Percentiles rank a stretch among this genome's conserved stretches.
Conservation (phyloP, 345 rosid species). For the Eutrema heterophyllum region DNA sequence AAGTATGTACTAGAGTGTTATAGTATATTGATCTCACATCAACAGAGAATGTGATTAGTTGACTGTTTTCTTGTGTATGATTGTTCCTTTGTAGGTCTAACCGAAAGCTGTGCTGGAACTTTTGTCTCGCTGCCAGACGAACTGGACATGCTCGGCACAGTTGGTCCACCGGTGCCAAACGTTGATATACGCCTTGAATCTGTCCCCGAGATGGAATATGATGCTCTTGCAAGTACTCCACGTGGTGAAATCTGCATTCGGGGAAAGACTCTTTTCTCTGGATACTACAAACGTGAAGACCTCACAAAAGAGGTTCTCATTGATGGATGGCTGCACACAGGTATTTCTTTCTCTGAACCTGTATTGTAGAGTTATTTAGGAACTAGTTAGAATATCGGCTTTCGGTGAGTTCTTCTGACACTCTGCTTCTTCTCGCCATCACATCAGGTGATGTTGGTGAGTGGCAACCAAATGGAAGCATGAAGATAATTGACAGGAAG, state of each 20-base stretch:
- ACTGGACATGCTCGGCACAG: constrained; percentile 77
- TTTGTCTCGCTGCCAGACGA: constrained; percentile 83
- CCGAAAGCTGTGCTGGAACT: constrained; percentile 94
- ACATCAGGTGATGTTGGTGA: constrained; percentile 81
- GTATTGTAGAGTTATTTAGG: neutral
- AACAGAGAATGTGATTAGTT: neutral
- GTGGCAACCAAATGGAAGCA: constrained; percentile 88
- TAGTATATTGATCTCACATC: neutral
- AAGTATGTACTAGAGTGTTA: neutral
- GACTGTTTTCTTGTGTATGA: neutral
- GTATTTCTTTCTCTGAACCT: constrained; percentile 29
- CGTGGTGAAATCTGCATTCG: constrained; percentile 88
- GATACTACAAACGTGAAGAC: constrained; percentile 92
- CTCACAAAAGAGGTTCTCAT: constrained; percentile 76
- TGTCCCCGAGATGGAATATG: constrained; percentile 92
- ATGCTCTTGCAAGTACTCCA: constrained; percentile 71
- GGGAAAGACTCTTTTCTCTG: constrained; percentile 78
- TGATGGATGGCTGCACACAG: constrained; percentile 98
- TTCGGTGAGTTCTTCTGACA: neutral
- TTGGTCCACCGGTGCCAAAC: constrained; percentile 96
- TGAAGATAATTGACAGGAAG: constrained; percentile 85
- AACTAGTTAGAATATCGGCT: neutral
- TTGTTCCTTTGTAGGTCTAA: constrained; percentile 56
- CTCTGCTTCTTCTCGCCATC: neutral
- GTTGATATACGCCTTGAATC: constrained; percentile 87